phyloP scores from a whole-genome alignment of 1,284 basidiomycete species.

The Microbotryum scabiosae region DNA sequence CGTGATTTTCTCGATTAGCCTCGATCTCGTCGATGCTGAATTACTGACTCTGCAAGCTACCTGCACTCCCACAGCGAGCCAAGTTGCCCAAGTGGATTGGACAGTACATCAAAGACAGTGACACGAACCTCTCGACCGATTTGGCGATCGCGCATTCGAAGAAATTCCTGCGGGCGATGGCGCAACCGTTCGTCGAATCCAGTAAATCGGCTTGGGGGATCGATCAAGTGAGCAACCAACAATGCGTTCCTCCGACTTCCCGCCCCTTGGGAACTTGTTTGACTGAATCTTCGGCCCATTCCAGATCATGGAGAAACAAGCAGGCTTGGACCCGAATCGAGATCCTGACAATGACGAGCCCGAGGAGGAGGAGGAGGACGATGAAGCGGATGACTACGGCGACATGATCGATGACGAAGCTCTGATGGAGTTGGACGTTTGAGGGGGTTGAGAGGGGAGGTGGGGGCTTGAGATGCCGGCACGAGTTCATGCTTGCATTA shows the following conservation, averaged over 20 bases:
- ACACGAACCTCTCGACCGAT: conserved; percentile 94
- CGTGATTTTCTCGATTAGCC: too few relatives aligned
- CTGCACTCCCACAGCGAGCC: conserved; percentile 48
- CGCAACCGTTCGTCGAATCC: conserved; percentile 90
- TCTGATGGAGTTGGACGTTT: too few relatives aligned
- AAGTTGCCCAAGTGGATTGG: conserved; percentile 99
- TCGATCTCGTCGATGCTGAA: too few relatives aligned
- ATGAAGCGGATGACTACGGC: background rate
- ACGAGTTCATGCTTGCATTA: too few relatives aligned
- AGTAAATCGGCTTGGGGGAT: conserved; percentile 91
- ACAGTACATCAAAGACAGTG: conserved; percentile 95
- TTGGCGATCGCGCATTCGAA: conserved; percentile 86
- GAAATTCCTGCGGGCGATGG: conserved; percentile 94
- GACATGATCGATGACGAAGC: background rate
- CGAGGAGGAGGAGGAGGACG: background rate
- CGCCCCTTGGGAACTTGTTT: too few relatives aligned
- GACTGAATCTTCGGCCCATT: background rate
- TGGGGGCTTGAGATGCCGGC: too few relatives aligned
- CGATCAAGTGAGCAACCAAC: conserved; percentile 70
- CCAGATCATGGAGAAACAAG: conserved; percentile 24
- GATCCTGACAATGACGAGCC: conserved; percentile 3
- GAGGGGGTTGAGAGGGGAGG: too few relatives aligned
- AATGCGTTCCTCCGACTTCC: conserved; percentile 43
- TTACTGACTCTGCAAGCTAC: background rate
- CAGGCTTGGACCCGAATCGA: conserved; percentile 10